Evolutionary conservation across 2,329 filamentous ascomycete species (phyloP), one percentile per base, ranked within the genome.

Genomic region (Penicillium sp.): DNA sequence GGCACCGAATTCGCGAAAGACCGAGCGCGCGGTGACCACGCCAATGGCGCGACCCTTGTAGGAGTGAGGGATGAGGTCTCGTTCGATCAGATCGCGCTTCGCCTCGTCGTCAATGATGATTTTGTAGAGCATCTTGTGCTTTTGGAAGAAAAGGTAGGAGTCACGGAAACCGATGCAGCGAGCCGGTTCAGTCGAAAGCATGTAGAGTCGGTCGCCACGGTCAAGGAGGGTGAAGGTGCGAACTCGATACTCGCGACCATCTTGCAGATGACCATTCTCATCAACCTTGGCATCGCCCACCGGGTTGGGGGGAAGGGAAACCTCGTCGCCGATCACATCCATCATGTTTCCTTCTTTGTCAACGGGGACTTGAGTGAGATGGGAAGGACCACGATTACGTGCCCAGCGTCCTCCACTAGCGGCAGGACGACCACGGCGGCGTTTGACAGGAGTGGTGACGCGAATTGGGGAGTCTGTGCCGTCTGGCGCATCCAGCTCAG

Each of bases 41-140:
- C 92, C 92, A 61, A 98, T 98, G 4, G 90, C 87, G 36, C 92
- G 85, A 43, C 92, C 92, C 66, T 96, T 98, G 79, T 98, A 98
- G 17, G 88, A 95, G 70, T 95, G 92, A 1, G 92, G 92, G 47
- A 98, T 95, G 58, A 98, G 84, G 4, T 93, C 85, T 44, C 92
- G 81, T 52, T 93, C 87, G 58, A 98, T 98, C 70, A 98, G 77
- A 65, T 96, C 89, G 44, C 84, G 81, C 71, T 98, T 98, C 66
- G 94, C 90, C n/a, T 92, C 84, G 50, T 98, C 92, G 54, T 89
- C 88, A 39, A 96, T 86, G 55, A 98, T 95, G 57, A 98, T 95
- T 71, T 98, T 98, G 76, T 88, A 92, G 10, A 98, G 82, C 56
- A 88, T 82, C 61, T 85, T 85, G 67, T 98, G 92, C 68, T 96